These are phyloP conservation scores for Leishmania major DNA, from an alignment of 208 protist genomes.

Conservation along the genomic window DNA sequence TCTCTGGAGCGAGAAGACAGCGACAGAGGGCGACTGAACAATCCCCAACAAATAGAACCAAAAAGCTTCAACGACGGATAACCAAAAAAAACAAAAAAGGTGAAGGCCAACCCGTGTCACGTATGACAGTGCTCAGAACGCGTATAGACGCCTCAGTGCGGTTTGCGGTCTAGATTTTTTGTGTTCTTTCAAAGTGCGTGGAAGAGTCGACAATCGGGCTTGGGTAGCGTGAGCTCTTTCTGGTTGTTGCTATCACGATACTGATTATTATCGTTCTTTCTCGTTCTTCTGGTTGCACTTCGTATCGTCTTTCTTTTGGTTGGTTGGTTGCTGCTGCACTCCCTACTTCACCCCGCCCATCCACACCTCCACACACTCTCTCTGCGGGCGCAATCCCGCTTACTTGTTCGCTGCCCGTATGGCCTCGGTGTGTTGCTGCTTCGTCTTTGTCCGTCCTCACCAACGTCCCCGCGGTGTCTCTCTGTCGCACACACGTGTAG, in stretches of 20 bases:
- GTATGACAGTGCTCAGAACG: background rate
- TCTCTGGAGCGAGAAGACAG: background rate
- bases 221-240: background rate
- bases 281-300: background rate
- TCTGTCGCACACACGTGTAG: background rate
- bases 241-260: too few species aligned
- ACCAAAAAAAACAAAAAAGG: too few species aligned
- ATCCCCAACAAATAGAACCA: background rate
- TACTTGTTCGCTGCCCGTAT: background rate
- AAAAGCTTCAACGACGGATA: background rate
- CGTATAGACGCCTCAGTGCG: background rate
- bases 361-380: background rate
- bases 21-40: background rate
- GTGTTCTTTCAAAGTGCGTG: background rate
- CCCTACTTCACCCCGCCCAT: background rate
- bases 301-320: background rate
- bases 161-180: background rate
- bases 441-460: background rate
- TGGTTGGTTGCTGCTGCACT: background rate
- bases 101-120: background rate
- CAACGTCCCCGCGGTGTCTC: background rate
- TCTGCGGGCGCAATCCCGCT: background rate
- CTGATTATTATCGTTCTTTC: background rate
- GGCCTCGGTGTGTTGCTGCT: background rate
- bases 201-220: background rate